Base-by-base conservation (phyloP, 306 rosid species). In the Bauhinia variegata region DNA sequence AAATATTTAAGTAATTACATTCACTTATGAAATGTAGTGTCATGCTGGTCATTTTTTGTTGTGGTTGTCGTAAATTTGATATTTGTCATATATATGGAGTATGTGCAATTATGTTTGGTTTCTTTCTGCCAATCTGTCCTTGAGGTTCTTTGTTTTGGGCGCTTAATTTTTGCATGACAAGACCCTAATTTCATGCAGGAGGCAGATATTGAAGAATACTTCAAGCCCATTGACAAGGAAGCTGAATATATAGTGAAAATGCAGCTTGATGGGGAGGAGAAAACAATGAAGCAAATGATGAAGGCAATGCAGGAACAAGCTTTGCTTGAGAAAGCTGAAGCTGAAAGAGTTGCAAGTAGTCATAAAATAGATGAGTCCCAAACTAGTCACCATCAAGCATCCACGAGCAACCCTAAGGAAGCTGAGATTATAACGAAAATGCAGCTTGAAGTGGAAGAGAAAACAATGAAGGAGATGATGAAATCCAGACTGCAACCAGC, bases 181-280 rank as follows among this genome's bases (percentile, higher is more conserved):
- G 44, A 75, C 23, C 16, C 39, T 42, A 51, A 52, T 49, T 44
- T 16, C 51, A 11, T 82, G 77, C 77, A 89, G 98, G 98, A 93
- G 71, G 77, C 79, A 67, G 88, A 87, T 46, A 83, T 93, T 65
- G 96, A 89, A 72, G 89, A 93, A 16, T 86, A 93, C 81, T 93
- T 93, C 83, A 89, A 86, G 82, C 97, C 98, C 8, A 70, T 93
- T 63, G 91, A 88, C 84, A 73, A 79, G 68, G 91, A 93, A 78
- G 96, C 89, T 43, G 91, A 93, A 82, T 33, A 63, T 54, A 46
- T 92, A 46, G 83, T 92, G 93, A 81, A 76, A 75, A 78, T 84
- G 47, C 91, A 86, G 75, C 88, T 89, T 42, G 81, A 93, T 59
- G 84, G 84, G 69, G 96, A 86, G 75, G 96, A 89, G 80, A 83